Evolutionary conservation across 768 basidiomycete genomes (phyloP), one percentile per base, ranked within the genome.

Genomic region (Basidioascus undulatus): DNA sequence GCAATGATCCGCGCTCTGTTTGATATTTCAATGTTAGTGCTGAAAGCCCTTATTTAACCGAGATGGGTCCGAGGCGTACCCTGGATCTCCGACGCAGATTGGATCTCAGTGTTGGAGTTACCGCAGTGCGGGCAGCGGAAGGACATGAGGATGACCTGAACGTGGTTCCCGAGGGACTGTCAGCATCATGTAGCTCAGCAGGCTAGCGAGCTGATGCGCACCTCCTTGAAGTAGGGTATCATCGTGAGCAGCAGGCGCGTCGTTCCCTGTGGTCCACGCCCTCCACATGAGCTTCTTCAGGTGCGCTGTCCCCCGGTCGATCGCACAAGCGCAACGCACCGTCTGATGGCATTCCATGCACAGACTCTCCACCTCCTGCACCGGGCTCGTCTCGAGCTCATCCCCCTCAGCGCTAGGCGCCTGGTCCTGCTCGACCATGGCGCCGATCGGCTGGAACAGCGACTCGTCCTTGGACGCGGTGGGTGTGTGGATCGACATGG

Each of bases 121-220:
- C 84, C 86, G 51, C 92, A 98, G 52, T 84, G 74, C 43, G 89
- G 82, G 55, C 92, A 98, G 42, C 76, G 69, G 63, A 98, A 98
- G 30, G 83, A 87, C 73, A 89, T 84, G 45, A 96, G 71, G 47
- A 98, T 79, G 39, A 96, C n/a, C n/a, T n/a, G n/a, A n/a, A n/a
- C n/a, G n/a, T n/a, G n/a, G n/a, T n/a, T n/a, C n/a, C n/a, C n/a
- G n/a, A n/a, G n/a, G n/a, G n/a, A n/a, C n/a, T n/a, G n/a, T n/a
- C n/a, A n/a, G n/a, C n/a, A n/a, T n/a, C n/a, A n/a, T n/a, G n/a
- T n/a, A n/a, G n/a, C n/a, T n/a, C n/a, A n/a, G n/a, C n/a, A n/a
- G n/a, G n/a, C n/a, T n/a, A n/a, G n/a, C n/a, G n/a, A n/a, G n/a
- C n/a, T n/a, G n/a, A n/a, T n/a, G n/a, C n/a, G n/a, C n/a, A n/a